Evolutionary conservation across 2,329 filamentous ascomycete species (phyloP).

Genomic region (Fusarium tupiense): DNA sequence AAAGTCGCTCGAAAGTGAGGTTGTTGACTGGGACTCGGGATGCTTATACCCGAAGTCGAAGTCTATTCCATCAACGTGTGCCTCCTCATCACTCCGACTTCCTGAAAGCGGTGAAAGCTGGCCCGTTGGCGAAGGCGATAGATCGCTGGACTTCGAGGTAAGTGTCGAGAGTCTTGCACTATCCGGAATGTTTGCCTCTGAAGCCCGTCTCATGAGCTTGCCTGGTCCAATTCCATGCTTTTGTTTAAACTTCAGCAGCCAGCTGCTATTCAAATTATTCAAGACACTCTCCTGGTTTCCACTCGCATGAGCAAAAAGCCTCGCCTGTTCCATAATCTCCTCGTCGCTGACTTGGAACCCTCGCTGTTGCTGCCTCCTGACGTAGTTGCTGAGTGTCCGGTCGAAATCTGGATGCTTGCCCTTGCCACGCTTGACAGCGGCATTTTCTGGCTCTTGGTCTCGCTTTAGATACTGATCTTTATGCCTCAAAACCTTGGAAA

Average conservation of each 20-base stretch:
- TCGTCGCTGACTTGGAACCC: constrained; percentile 79
- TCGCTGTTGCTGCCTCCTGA: constrained; percentile 80
- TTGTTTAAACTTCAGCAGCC: constrained; percentile 96
- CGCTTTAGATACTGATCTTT: constrained; percentile 94
- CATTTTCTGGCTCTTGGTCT: constrained; percentile 72
- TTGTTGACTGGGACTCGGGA: constrained; percentile 49
- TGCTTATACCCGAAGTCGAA: constrained; percentile 49
- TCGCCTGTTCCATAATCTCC: constrained; percentile 86
- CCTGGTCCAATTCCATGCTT: constrained; percentile 73
- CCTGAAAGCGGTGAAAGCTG: constrained; percentile 76
- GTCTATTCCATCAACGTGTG: constrained; percentile 57
- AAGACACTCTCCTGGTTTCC: constrained; percentile 75
- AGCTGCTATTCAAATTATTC: constrained; percentile 76
- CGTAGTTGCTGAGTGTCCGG: constrained; percentile 87
- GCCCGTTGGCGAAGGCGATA: constrained; percentile 76
- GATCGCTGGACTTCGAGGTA: constrained; percentile 41
- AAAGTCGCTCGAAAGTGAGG: constrained; percentile 47
- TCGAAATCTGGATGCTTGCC: constrained; percentile 92
- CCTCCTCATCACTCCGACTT: constrained; percentile 74
- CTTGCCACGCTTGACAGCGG: constrained; percentile 84
- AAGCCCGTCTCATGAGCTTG: constrained; percentile 65
- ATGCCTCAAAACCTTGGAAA: constrained; percentile 95
- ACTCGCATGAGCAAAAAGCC: constrained; percentile 78
- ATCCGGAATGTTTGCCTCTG: constrained; percentile 77
- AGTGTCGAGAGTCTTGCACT: constrained; percentile 67